Percentiles rank a stretch among this genome's conserved stretches.
Evolutionary conservation across 2,329 filamentous ascomycete species (phyloP).

Genomic region (Lachnellula subtilissima): DNA sequence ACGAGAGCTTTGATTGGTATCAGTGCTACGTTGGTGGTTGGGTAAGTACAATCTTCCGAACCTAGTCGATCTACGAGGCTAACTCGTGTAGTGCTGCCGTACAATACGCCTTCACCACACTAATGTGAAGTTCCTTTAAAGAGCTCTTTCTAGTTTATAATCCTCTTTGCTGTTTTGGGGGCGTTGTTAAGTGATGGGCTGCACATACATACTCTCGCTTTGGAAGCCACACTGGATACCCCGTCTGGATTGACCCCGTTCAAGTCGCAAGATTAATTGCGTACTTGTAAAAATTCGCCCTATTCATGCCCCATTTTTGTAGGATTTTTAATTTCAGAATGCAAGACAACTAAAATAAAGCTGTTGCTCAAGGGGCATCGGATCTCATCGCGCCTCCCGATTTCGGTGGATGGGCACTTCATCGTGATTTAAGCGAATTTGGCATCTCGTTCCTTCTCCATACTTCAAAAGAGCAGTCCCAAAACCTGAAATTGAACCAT

Average conservation of each 20-base stretch:
- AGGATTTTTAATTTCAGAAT: slow-evolving; percentile 14
- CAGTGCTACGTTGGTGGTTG: slow-evolving; percentile 79
- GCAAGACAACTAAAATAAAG: neutral
- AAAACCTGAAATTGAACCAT: neutral
- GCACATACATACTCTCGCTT: slow-evolving; percentile 13
- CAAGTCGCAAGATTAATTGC: slow-evolving; percentile 9
- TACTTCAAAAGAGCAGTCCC: neutral
- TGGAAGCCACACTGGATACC: slow-evolving; percentile 23
- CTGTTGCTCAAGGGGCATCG: neutral
- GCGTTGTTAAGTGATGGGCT: slow-evolving; percentile 19
- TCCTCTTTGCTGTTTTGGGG: slow-evolving; percentile 13
- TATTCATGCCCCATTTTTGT: slow-evolving; percentile 6
- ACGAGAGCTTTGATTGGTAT: slow-evolving; percentile 82
- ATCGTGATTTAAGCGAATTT: neutral
- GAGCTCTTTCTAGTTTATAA: slow-evolving; percentile 6
- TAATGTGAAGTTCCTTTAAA: slow-evolving; percentile 16
- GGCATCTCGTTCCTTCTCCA: neutral
- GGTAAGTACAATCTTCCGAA: slow-evolving; percentile 53
- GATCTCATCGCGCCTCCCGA: neutral
- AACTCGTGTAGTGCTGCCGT: slow-evolving; percentile 29
- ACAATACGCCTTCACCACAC: slow-evolving; percentile 28
- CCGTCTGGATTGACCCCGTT: slow-evolving; percentile 15
- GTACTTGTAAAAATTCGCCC: slow-evolving; percentile 6
- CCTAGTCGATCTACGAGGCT: slow-evolving; percentile 4
- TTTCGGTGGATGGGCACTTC: neutral